Evolutionary conservation across 208 protist species (phyloP).

Genomic region (Strigomonas oncopelti): DNA sequence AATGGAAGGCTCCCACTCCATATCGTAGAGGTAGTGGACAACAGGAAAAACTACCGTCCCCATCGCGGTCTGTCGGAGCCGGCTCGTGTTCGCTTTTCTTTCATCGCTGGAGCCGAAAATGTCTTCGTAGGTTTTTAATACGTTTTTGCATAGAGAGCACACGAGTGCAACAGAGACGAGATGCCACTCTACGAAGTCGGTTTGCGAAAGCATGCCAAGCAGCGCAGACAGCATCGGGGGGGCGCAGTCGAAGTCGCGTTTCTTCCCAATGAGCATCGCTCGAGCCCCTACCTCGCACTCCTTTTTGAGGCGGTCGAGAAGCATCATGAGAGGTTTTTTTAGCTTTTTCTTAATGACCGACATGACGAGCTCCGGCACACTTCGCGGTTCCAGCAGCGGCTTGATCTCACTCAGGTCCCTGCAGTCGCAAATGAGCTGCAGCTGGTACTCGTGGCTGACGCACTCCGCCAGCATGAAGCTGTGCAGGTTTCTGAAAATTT

Average conservation of each 20-base stretch:
- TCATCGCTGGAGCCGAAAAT: not conserved
- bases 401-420: slow-evolving; percentile 68
- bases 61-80: slow-evolving; percentile 30
- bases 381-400: slow-evolving; percentile 55
- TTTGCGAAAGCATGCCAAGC: slow-evolving; percentile 63
- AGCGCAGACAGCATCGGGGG: slow-evolving; percentile 58
- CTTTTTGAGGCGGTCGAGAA: slow-evolving; percentile 47
- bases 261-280: slow-evolving; percentile 17
- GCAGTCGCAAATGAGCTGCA: slow-evolving; percentile 77
- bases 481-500: slow-evolving; percentile 63
- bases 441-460: slow-evolving; percentile 79
- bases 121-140: slow-evolving; percentile 2
- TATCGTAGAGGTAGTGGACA: slow-evolving; percentile 64
- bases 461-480: slow-evolving; percentile 65
- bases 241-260: not conserved
- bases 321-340: slow-evolving; percentile 53
- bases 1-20: not conserved
- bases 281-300: slow-evolving; percentile 40
- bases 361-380: slow-evolving; percentile 2
- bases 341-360: slow-evolving; percentile 25
- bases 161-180: slow-evolving; percentile 45
- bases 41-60: slow-evolving; percentile 79
- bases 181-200: slow-evolving; percentile 64
- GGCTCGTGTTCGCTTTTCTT: not conserved
- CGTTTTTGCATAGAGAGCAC: slow-evolving; percentile 5